These are phyloP conservation scores for Neospermospora avenae DNA, from an alignment of 2,329 filamentous ascomycete species.

Conservation along the genomic window DNA sequence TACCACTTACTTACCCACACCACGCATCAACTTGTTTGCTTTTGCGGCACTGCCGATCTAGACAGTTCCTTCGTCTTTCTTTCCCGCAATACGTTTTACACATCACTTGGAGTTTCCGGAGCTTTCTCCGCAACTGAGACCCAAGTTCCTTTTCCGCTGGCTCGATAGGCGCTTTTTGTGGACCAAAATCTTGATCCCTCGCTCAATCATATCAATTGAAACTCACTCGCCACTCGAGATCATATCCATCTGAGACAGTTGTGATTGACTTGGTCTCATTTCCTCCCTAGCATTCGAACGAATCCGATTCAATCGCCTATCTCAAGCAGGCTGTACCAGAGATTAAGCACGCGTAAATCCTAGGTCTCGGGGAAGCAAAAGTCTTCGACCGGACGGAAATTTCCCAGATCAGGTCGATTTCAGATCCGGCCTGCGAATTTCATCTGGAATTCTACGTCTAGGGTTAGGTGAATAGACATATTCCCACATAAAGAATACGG, in stretches of 20 bases:
- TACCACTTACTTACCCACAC: neutral
- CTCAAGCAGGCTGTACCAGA: neutral
- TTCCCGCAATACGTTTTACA: neutral
- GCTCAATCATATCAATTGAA: neutral
- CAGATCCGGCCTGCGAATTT: neutral
- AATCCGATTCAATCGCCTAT: neutral
- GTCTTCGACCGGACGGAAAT: neutral
- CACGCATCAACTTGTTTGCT: neutral
- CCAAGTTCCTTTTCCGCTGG: neutral
- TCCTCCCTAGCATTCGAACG: neutral
- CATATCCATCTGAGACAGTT: neutral
- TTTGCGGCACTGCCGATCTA: neutral
- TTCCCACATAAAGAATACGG: too few relatives aligned
- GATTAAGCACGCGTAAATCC: neutral
- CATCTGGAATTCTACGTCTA: neutral
- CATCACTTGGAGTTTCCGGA: neutral
- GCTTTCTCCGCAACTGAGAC: neutral
- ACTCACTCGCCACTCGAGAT: neutral
- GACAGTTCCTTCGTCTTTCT: neutral
- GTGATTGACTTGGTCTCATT: neutral
- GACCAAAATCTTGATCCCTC: neutral
- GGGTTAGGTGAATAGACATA: too few relatives aligned
- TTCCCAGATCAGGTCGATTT: neutral
- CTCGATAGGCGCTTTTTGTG: neutral
- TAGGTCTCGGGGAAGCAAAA: slow-evolving; percentile 1